Evolutionary conservation across 2,329 filamentous ascomycete species (phyloP), one percentile per base, ranked within the genome.

Genomic region (Venturia nashicola): DNA sequence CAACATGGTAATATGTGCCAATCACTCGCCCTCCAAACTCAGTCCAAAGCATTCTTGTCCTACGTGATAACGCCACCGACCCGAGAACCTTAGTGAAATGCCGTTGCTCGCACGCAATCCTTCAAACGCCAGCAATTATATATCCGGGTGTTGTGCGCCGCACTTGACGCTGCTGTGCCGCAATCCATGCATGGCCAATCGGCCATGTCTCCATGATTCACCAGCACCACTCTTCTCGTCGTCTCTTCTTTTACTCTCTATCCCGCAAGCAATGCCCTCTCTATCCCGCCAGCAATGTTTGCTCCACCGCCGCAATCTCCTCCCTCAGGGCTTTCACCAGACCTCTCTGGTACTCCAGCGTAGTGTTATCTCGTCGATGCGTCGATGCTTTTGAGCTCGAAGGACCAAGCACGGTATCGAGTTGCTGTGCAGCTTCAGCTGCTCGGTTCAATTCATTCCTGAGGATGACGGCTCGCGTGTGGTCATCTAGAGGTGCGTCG

Each of bases 401-500:
- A 20, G 62, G 40, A n/a, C 55, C 43, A n/a, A 64, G 43, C 23
- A 57, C 51, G 11, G 62, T 32, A 12, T 64, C 55, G 39, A 64
- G 44, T 23, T 43, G 39, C 9, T 27, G 34, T 14, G 62, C 62
- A 32, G 62, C 62, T 18, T 64, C 62, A 3, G 39, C 12, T 39
- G 62, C 62, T 4, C 62, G 51, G 5, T 39, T 36, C 36, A 64
- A 9, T 44, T 64, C 62, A 20, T 36, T 64, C 8, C 62, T 18
- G 27, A 64, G 55, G 39, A 64, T 61, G 43, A 34, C 54, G 11
- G 39, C 44, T 43, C 55, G 62, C 23, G 62, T 64, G 55, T 61
- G 62, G 20, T 64, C 55, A 27, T 64, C 62, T 14, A 64, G 23
- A 36, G 62, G 62, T 7, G 55, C 55, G 9, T 64, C 55, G 27